Conservation (phyloP, 2,329 filamentous ascomycete genomes). For the Ophiostoma quercus region DNA sequence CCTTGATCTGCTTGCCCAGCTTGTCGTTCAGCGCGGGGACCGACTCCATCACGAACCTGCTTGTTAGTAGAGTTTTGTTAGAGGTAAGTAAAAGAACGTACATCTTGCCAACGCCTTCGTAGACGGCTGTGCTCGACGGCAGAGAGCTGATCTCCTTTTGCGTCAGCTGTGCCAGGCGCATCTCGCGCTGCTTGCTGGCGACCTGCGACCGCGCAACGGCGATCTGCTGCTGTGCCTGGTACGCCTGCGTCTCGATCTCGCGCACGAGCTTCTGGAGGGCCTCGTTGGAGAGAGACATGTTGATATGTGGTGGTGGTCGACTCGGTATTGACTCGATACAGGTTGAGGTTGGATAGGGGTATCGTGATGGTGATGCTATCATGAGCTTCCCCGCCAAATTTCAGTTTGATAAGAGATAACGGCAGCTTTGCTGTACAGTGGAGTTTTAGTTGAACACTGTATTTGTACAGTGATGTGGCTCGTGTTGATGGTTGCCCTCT, state of each 20-base stretch:
- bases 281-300: conserved; percentile 90
- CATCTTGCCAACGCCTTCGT: conserved; percentile 98
- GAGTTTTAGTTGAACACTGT: background rate
- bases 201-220: conserved; percentile 79
- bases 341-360: background rate
- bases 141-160: conserved; percentile 74
- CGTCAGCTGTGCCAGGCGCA: conserved; percentile 82
- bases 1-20: conserved; percentile 67
- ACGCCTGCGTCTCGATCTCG: conserved; percentile 88
- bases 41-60: conserved; percentile 67
- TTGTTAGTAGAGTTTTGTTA: background rate
- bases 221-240: conserved; percentile 88
- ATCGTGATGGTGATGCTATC: background rate
- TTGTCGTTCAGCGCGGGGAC: conserved; percentile 69
- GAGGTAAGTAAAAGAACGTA: background rate
- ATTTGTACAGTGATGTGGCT: conserved; percentile 1
- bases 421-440: background rate
- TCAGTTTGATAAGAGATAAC: background rate
- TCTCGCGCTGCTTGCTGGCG: conserved; percentile 77
- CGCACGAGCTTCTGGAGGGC: conserved; percentile 90
- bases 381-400: conserved; percentile 16
- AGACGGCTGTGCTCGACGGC: conserved; percentile 70
- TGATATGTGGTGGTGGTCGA: conserved; percentile 1
- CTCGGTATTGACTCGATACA: no score
- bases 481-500: background rate